Base-by-base conservation (phyloP, 1,284 basidiomycete species). In the Cerioporus squamosus region DNA sequence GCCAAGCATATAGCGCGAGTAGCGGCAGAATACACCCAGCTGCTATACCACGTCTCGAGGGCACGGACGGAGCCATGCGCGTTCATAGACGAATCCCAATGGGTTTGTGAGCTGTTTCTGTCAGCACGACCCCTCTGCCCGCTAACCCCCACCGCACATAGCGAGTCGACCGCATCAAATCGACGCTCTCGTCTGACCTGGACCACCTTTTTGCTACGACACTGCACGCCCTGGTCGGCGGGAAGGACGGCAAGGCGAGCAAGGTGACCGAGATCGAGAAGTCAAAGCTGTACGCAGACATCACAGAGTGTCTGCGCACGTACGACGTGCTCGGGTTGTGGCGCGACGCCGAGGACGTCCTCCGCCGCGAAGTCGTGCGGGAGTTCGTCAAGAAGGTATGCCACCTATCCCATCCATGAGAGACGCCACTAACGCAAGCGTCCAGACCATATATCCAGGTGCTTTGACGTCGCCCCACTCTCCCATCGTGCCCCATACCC, bases 21-120 rank as follows among this genome's bases (percentile, higher is more conserved):
- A 15, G 94, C 95, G 12, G 81, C 88, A 12, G 96, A 97, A 73
- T 97, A 96, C 71, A 93, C 86, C 2, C 95, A 98, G 70, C 81
- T 98, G n/a, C 79, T 94, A 36, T 98, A 98, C 72, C 91, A 97
- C 65, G 83, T 87, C 39, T 83, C 86, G 17, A 96, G 97, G 72
- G 93, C 95, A 17, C 80, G 85, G 10, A 77, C 78, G 12, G 88
- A 94, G 66, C 81, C 83, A 2, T 93, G 93, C 70, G 81, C 80
- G 9, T 94, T 94, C 66, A 85, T 96, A 2, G 83, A 90, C 57
- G 88, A 91, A 62, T 83, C 95, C 15, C 87, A 93, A 79, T 91
- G 90, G 83, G 95, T 96, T 73, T 78, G 92, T 86, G 67, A 68
- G 70, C 69, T 65, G 18, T 65, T 66, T 51, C 57, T 52, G 53